Conservation (phyloP, 352 stramenopile genomes). For the Pythium phragmitis region DNA sequence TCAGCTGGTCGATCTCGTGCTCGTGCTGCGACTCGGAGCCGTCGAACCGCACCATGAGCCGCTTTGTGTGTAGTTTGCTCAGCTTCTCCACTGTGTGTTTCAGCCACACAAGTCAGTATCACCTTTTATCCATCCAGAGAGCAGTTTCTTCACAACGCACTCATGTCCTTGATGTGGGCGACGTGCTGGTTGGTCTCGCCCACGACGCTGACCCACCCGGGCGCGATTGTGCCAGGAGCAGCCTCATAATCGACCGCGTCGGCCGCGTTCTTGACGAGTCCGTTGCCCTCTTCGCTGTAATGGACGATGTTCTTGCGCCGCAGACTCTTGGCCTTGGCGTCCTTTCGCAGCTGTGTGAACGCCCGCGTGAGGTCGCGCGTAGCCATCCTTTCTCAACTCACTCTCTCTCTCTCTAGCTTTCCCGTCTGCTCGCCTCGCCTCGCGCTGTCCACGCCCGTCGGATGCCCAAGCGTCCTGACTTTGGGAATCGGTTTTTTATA, state of each 20-base stretch:
- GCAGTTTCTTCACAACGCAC: constrained; percentile 36
- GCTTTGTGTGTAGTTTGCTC: constrained; percentile 80
- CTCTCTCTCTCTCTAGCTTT: background rate
- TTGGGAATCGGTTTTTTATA: constrained; percentile 28
- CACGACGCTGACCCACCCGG: constrained; percentile 80
- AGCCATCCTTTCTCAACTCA: constrained; percentile 41
- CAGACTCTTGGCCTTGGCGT: constrained; percentile 83
- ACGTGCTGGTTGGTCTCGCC: constrained; percentile 81
- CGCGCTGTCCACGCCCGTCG: background rate
- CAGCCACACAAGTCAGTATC: background rate
- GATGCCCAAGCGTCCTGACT: constrained; percentile 14
- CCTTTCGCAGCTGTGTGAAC: constrained; percentile 67
- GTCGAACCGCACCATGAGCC: constrained; percentile 87
- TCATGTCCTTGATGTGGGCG: constrained; percentile 76
- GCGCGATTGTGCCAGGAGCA: constrained; percentile 41
- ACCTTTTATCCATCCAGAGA: background rate
- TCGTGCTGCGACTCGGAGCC: constrained; percentile 84
- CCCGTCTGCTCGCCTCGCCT: background rate
- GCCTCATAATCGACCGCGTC: constrained; percentile 36
- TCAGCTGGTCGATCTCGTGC: constrained; percentile 81
- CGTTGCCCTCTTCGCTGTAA: constrained; percentile 65
- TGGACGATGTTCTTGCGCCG: constrained; percentile 83
- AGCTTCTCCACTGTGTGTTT: constrained; percentile 77
- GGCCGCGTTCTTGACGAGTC: constrained; percentile 57
- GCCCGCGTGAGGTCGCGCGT: constrained; percentile 74